These are phyloP conservation scores for Chondrostereum purpureum DNA, from an alignment of 1,284 basidiomycete species.

Conservation along the genomic window DNA sequence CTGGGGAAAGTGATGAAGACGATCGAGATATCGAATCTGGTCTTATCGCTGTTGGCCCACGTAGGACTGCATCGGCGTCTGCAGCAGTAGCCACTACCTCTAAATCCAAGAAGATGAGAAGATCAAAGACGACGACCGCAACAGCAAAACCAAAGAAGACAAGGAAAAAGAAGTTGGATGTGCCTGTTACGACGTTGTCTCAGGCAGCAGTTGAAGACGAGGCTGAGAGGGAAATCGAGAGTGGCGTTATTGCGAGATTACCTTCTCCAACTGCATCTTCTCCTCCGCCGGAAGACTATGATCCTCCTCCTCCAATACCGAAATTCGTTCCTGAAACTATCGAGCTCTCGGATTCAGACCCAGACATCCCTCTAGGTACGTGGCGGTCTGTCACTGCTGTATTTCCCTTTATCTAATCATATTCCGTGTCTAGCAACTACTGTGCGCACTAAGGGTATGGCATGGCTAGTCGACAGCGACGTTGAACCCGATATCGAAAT, in stretches of 20 bases:
- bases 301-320: slow-evolving; percentile 22
- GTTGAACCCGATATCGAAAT: slow-evolving; percentile 46
- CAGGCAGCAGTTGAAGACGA: slow-evolving; percentile 43
- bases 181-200: slow-evolving; percentile 33
- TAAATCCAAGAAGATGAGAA: slow-evolving; percentile 30
- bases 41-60: slow-evolving; percentile 29
- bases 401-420: not conserved
- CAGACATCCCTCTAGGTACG: slow-evolving; percentile 4
- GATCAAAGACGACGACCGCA: slow-evolving; percentile 24
- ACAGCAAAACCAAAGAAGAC: slow-evolving; percentile 23
- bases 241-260: slow-evolving; percentile 14
- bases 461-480: slow-evolving; percentile 61
- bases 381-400: not conserved
- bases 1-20: slow-evolving; percentile 48
- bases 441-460: slow-evolving; percentile 29
- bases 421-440: not conserved
- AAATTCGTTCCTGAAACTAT: slow-evolving; percentile 13
- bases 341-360: slow-evolving; percentile 8
- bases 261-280: not conserved
- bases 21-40: slow-evolving; percentile 61
- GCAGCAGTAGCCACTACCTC: slow-evolving; percentile 21
- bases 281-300: not conserved
- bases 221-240: slow-evolving; percentile 49
- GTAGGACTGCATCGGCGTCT: slow-evolving; percentile 41
- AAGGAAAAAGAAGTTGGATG: slow-evolving; percentile 18